Evolutionary conservation across 805 yeast species (phyloP).

Genomic region (Pachysolen tannophilus): DNA sequence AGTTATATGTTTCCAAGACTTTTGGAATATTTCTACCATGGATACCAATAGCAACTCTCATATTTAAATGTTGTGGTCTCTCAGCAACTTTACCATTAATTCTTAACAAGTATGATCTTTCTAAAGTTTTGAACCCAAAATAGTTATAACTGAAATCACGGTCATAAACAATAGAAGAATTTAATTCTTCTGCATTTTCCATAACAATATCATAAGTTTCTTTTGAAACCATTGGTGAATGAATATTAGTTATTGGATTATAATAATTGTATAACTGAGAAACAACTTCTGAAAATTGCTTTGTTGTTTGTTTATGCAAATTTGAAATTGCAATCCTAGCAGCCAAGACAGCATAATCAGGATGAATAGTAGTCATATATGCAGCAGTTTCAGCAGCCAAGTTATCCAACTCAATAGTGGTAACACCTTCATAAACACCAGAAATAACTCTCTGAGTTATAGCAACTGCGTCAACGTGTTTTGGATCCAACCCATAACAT

Average conservation of each 20-base stretch:
- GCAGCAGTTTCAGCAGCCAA: constrained; percentile 91
- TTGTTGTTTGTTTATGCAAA: constrained; percentile 77
- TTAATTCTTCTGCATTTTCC: constrained; percentile 50
- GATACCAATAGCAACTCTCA: constrained; percentile 90
- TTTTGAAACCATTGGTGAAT: constrained; percentile 55
- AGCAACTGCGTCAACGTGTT: constrained; percentile 90
- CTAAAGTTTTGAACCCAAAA: constrained; percentile 90
- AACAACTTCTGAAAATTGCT: constrained; percentile 67
- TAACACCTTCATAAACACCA: constrained; percentile 42
- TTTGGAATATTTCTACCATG: constrained; percentile 61
- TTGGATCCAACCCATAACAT: constrained; percentile 89
- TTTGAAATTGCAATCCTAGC: constrained; percentile 84
- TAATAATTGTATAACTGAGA: constrained; percentile 56
- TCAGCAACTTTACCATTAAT: constrained; percentile 65
- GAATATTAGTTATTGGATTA: constrained; percentile 61
- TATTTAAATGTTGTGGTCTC: constrained; percentile 83
- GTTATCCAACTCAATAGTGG: constrained; percentile 30
- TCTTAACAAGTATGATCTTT: constrained; percentile 73
- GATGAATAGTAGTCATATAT: constrained; percentile 88
- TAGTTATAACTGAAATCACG: constrained; percentile 75
- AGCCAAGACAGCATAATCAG: constrained; percentile 86
- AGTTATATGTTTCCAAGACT: constrained; percentile 74
- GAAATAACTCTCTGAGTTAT: constrained; percentile 63
- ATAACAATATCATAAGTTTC: constrained; percentile 49
- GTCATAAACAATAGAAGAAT: constrained; percentile 59